Conservation (phyloP, 78 protist species). For the Emiliania huxleyi region DNA sequence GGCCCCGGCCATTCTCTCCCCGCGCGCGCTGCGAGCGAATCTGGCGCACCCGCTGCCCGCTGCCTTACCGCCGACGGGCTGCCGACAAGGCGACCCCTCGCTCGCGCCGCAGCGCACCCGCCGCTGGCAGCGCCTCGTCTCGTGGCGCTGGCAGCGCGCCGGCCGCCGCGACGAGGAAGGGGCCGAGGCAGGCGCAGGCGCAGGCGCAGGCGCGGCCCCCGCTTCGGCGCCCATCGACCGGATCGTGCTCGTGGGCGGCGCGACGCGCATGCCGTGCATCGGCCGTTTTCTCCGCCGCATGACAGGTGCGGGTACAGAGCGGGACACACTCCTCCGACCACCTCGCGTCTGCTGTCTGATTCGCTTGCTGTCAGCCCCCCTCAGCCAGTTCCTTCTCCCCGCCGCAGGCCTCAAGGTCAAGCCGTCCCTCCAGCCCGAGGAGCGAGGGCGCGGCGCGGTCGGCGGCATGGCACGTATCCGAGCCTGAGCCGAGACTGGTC, state of each 20-base stretch:
- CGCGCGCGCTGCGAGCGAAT: too few species aligned
- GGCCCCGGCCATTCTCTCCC: too few species aligned
- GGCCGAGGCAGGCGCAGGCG: too few species aligned
- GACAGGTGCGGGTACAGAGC: neutral
- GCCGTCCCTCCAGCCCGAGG: neutral
- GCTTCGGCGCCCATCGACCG: neutral
- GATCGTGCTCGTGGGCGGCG: slow-evolving; percentile 3
- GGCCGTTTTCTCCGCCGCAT: neutral
- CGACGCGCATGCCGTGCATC: slow-evolving; percentile 20
- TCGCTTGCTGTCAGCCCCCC: neutral
- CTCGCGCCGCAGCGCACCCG: neutral
- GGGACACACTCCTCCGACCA: too few species aligned
- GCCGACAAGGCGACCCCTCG: neutral
- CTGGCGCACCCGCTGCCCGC: too few species aligned
- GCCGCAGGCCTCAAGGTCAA: neutral
- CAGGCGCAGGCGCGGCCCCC: neutral
- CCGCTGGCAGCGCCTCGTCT: neutral
- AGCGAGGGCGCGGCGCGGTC: too few species aligned
- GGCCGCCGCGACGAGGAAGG: neutral
- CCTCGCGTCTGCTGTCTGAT: neutral
- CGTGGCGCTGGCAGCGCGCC: neutral
- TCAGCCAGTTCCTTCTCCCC: neutral
- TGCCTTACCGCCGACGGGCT: too few species aligned
- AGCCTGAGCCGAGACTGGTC: too few species aligned
- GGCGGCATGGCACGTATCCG: too few species aligned